Percentiles rank a stretch among this genome's conserved stretches.
These are phyloP conservation scores for Penicillium sp. DNA, from an alignment of 2,329 filamentous ascomycete genomes.

Conservation along the genomic window DNA sequence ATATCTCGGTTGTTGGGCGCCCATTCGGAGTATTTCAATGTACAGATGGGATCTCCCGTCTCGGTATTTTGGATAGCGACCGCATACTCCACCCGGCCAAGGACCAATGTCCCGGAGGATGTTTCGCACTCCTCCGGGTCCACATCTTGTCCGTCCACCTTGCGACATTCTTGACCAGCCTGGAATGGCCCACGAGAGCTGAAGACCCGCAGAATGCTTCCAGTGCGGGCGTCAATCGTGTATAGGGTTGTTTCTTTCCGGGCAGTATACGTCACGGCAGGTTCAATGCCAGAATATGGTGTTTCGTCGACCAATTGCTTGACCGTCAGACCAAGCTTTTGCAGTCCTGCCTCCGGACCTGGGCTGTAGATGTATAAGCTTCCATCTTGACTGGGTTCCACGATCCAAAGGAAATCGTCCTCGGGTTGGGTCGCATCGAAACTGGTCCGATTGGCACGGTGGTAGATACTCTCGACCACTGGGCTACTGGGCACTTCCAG, in stretches of 20 bases:
- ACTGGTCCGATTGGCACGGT: slow-evolving; percentile 66
- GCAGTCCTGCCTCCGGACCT: slow-evolving; percentile 50
- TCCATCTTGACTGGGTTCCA: slow-evolving; percentile 87
- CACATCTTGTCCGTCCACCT: slow-evolving; percentile 61
- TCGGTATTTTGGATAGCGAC: slow-evolving; percentile 78
- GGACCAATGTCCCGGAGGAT: slow-evolving; percentile 73
- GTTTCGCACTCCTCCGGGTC: slow-evolving; percentile 71
- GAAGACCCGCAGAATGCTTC: slow-evolving; percentile 79
- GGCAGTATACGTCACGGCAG: slow-evolving; percentile 82
- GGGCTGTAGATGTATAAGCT: slow-evolving; percentile 84
- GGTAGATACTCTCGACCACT: slow-evolving; percentile 87
- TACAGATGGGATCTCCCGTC: slow-evolving; percentile 76
- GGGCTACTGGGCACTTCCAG: slow-evolving; percentile 75
- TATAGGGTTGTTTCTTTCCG: slow-evolving; percentile 89
- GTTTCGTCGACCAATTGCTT: slow-evolving; percentile 85
- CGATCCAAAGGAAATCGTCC: slow-evolving; percentile 90
- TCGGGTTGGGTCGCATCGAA: slow-evolving; percentile 61
- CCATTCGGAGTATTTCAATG: slow-evolving; percentile 92
- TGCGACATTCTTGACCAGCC: slow-evolving; percentile 72
- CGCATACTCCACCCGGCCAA: slow-evolving; percentile 86
- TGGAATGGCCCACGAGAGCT: slow-evolving; percentile 71
- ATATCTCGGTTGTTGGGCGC: slow-evolving; percentile 85
- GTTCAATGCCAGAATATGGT: slow-evolving; percentile 72
- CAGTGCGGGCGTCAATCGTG: slow-evolving; percentile 83
- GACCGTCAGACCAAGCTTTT: slow-evolving; percentile 51